phyloP scores from a whole-genome alignment of 306 rosid species.

The Dalbergia cochinchinensis region DNA sequence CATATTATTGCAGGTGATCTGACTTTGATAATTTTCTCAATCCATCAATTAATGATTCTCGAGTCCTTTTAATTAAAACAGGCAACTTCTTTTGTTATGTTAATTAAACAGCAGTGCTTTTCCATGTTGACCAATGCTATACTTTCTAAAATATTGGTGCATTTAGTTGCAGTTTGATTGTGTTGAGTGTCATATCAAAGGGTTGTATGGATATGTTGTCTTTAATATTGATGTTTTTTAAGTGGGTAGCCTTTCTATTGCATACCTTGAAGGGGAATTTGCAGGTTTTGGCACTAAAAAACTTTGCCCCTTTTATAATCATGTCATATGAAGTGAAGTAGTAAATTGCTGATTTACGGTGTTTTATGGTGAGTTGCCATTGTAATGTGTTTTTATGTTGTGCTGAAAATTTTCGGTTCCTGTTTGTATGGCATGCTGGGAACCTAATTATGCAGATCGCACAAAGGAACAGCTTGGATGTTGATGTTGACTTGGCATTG shows the following conservation, averaged over 20 bases:
- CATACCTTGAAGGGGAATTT: conserved; percentile 30
- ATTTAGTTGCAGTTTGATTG: conserved; percentile 26
- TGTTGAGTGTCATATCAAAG: conserved; percentile 17
- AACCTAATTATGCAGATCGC: conserved; percentile 69
- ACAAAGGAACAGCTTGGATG: conserved; percentile 89
- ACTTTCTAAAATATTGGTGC: conserved; percentile 18
- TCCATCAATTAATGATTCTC: conserved; percentile 7
- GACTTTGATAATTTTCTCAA: conserved; percentile 16
- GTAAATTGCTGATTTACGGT: background rate
- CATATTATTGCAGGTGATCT: conserved; percentile 78
- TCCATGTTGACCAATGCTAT: conserved; percentile 9
- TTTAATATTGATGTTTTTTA: conserved; percentile 7
- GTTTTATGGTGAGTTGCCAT: conserved; percentile 28
- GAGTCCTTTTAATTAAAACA: conserved; percentile 5
- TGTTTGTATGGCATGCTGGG: conserved; percentile 46
- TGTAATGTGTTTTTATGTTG: conserved; percentile 5
- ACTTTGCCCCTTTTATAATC: conserved; percentile 4
- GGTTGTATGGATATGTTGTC: conserved; percentile 12
- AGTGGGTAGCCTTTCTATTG: conserved; percentile 20
- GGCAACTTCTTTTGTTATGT: conserved; percentile 27
- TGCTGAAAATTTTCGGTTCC: conserved; percentile 28
- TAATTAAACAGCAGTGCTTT: conserved; percentile 32
- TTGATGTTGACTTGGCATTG: conserved; percentile 88
- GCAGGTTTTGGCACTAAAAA: conserved; percentile 29
- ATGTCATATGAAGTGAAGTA: conserved; percentile 5